Base-by-base conservation (phyloP, 768 basidiomycete species). In the Amanita pallidorosea region DNA sequence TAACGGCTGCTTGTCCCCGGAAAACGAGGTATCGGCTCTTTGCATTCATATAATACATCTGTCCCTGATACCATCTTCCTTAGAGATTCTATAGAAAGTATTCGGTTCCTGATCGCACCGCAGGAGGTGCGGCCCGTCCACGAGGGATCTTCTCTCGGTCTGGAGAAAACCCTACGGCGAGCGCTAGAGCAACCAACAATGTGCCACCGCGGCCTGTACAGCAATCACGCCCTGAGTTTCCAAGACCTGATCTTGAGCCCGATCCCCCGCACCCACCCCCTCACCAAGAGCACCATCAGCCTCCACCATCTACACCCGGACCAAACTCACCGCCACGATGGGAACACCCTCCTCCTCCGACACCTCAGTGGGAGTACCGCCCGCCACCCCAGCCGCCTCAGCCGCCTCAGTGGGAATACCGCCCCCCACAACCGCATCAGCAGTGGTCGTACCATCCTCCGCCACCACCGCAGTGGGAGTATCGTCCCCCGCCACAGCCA, bases 201-300 rank as follows among this genome's bases (percentile, higher is more conserved):
- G 60, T 65, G 5, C 65, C 68, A 9, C 67, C 70, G n/a, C 66
- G 63, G 8, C 72, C 67, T 7, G 64, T 64, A 8, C 58, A 56
- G 9, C 61, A 70, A 6, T 57, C 61, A 37, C 53, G 65, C 29
- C 58, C 53, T 8, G 46, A 47, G 9, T 82, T 84, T 53, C 65
- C 82, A n/a, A 70, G 83, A 44, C 83, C 83, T 12, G 82, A 85
- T 59, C 73, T 84, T 12, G 75, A 70, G 36, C 73, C 78, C 4
- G 76, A 76, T 52, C 53, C 59, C 47, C 61, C 65, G 22, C 61
- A 55, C 48, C 66, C 60, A 12, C 63, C 56, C 15, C 56, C 61
- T 25, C 58, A 46, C 13, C 54, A 46, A 37, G 63, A 62, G 7
- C 57, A 57, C 34, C 61, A 61, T 25, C 52, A 29, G 38, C 8